These are phyloP conservation scores for Talaromyces stipitatus DNA, from an alignment of 495 filamentous ascomycete genomes.

Conservation along the genomic window DNA sequence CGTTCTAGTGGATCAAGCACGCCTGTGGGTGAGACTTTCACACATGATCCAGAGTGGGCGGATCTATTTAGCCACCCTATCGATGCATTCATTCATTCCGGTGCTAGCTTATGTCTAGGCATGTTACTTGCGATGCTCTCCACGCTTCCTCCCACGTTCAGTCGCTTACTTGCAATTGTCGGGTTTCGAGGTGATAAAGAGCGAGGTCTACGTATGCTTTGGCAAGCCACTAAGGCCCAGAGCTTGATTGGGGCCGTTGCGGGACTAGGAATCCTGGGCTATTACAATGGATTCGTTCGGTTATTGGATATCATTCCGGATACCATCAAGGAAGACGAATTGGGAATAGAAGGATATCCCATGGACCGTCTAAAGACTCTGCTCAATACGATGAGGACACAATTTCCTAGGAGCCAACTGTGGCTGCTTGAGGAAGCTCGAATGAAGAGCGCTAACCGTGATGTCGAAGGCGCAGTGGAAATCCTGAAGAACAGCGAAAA, in stretches of 20 bases:
- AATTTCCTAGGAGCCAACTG: constrained; percentile 75
- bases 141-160: constrained; percentile 86
- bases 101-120: constrained; percentile 82
- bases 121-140: constrained; percentile 77
- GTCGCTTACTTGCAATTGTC: constrained; percentile 74
- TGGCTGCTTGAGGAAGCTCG: constrained; percentile 90
- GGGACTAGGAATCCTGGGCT: constrained; percentile 70
- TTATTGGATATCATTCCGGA: constrained; percentile 82
- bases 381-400: constrained; percentile 61
- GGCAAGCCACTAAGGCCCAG: constrained; percentile 80
- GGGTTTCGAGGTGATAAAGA: constrained; percentile 90
- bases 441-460: constrained; percentile 59
- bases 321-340: constrained; percentile 36
- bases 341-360: constrained; percentile 60
- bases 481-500: constrained; percentile 49
- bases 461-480: constrained; percentile 60
- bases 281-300: constrained; percentile 78
- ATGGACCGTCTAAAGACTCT: constrained; percentile 59
- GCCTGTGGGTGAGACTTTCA: constrained; percentile 23
- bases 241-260: constrained; percentile 91
- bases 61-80: constrained; percentile 59
- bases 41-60: constrained; percentile 39
- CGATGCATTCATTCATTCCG: constrained; percentile 84
- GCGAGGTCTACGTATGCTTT: constrained; percentile 74
- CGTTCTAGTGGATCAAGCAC: constrained; percentile 13